Evolutionary conservation across 2,329 filamentous ascomycete species (phyloP), one percentile per base, ranked within the genome.

Genomic region (Neonectria neomacrospora): DNA sequence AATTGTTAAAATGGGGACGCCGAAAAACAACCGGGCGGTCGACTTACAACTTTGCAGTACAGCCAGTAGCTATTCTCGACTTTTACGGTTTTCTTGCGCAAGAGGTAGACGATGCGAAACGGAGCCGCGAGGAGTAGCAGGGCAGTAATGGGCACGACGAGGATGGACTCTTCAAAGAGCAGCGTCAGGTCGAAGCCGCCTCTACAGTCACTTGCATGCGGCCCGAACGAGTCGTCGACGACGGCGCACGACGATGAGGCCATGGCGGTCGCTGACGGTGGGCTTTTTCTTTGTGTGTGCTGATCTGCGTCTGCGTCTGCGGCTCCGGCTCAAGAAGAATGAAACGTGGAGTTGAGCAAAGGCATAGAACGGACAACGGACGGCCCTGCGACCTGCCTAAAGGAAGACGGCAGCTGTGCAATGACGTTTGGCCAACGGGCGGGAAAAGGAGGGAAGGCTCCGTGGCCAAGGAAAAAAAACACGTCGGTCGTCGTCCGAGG

Each of bases 181-280:
- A 86, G 72, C 1, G 81, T 82, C 37, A 85, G 80, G 72, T 87
- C 85, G 54, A 82, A 82, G 0, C 79, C 71, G 18, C 80, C 78
- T 32, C 80, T 78, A 18, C 80, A 78, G n/a, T 30, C 50, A 14
- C 64, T 11, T 1, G 66, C 71, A 41, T 69, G 18, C 6, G 71
- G 71, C 0, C 71, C 71, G 9, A 73, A 71, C 3, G 63, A 65
- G 16, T 65, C 45, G 57, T 73, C 67, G 45, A 64, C 32, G 26
- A n/a, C 28, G 28, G 41, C 39, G 30, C 61, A 66, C 30, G 53
- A 58, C 5, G 37, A 54, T 0, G 41, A 61, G 28, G 26, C 54
- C 67, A 68, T 68, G 32, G 20, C 51, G 57, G 42, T 52, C 14
- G 10, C 5, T 34, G 18, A 22, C 32, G 20, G 3, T 9, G 20